These are phyloP conservation scores for Mimosa bimucronata DNA, from an alignment of 306 rosid species.

Conservation along the genomic window DNA sequence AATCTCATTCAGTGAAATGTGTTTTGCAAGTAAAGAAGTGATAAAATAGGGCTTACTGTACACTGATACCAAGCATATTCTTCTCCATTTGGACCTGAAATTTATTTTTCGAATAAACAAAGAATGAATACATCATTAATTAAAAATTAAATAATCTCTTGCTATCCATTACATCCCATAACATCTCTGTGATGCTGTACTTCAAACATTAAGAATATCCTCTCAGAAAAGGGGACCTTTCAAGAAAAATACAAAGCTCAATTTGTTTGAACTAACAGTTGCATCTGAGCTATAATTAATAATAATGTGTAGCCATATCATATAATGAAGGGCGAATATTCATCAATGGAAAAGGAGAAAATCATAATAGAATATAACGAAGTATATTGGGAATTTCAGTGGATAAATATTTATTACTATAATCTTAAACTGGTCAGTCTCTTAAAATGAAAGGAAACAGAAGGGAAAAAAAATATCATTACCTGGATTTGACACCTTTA, in stretches of 20 bases:
- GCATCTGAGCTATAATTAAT: background rate
- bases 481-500: conserved; percentile 69
- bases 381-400: background rate
- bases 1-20: background rate
- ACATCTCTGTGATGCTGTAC: conserved; percentile 6
- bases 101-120: background rate
- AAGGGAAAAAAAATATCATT: conserved; percentile 19
- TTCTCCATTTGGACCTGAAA: conserved; percentile 97
- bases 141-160: background rate
- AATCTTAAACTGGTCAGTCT: conserved; percentile 5
- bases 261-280: conserved; percentile 1
- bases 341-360: conserved; percentile 6
- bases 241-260: background rate
- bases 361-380: background rate
- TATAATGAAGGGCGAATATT: background rate
- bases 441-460: conserved; percentile 3
- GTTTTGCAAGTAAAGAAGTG: conserved; percentile 22
- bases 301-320: background rate
- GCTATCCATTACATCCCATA: conserved; percentile 6
- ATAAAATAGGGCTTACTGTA: conserved; percentile 63
- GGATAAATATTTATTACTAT: conserved; percentile 12
- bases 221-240: background rate
- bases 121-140: background rate
- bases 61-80: conserved; percentile 98
- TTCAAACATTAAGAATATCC: background rate